phyloP scores from a whole-genome alignment of 176 grass and related monocot species.

The maize (Zea mays) region Zm-B73-REFERENCE-NAM-5.0 NC_050101.1:157319501-157320000 shows the following conservation, averaged over 20 bases:
- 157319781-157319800: constrained; percentile 74
- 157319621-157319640: constrained; percentile 1
- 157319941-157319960: neutral
- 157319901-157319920: constrained; percentile 52
- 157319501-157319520: no score
- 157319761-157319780: constrained; percentile 56
- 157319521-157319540: neutral
- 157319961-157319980: neutral
- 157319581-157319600: neutral
- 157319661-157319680: constrained; percentile 42
- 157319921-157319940: neutral
- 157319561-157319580: neutral
- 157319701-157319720: constrained; percentile 34
- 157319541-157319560: neutral
- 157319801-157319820: constrained; percentile 92
- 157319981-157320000: constrained; percentile 23
- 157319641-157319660: constrained; percentile 18
- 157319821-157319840: constrained; percentile 92
- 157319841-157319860: constrained; percentile 95
- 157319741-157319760: constrained; percentile 60
- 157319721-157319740: constrained; percentile 14
- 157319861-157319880: constrained; percentile 97
- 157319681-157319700: neutral
- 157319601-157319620: neutral
- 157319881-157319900: constrained; percentile 91